Evolutionary conservation across 371 early-diverging fungal species (phyloP).

Genomic region (Mortierella sp.): DNA sequence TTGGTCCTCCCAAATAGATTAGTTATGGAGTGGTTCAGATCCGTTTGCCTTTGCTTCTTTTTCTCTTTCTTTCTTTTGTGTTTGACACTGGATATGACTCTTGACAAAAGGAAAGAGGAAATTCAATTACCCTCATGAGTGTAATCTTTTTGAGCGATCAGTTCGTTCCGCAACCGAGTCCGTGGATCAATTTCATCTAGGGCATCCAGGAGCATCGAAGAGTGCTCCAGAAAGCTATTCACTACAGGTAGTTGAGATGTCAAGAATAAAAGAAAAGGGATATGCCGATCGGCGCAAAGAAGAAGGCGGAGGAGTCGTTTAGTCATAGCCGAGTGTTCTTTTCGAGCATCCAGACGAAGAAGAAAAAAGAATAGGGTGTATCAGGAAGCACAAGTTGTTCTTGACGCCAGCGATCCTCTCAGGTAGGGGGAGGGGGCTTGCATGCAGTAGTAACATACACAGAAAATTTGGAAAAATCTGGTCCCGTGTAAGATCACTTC

Average conservation of each 20-base stretch:
- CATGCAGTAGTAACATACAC: conserved; percentile 63
- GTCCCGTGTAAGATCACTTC: conserved; percentile 59
- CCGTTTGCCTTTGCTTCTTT: too few species aligned
- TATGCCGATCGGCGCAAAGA: background rate
- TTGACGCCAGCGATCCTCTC: too few species aligned
- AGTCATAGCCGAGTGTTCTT: too few species aligned
- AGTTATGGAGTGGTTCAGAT: too few species aligned
- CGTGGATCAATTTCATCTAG: conserved; percentile 18
- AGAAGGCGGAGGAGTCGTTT: too few species aligned
- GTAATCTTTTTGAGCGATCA: conserved; percentile 31
- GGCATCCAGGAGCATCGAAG: conserved; percentile 19
- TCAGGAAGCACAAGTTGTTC: too few species aligned
- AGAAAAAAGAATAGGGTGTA: too few species aligned
- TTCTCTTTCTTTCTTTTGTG: too few species aligned
- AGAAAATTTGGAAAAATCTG: conserved; percentile 87
- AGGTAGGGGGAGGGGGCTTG: too few species aligned
- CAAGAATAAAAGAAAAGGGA: background rate
- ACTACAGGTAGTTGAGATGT: conserved; percentile 13
- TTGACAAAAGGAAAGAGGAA: background rate
- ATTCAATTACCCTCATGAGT: conserved; percentile 37
- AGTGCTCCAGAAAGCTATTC: conserved; percentile 38
- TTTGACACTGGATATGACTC: too few species aligned
- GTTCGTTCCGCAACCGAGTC: conserved; percentile 20
- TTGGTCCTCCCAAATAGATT: too few species aligned
- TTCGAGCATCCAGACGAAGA: too few species aligned